Conservation (phyloP, 2,329 filamentous ascomycete species). For the Aspergillus latus region DNA sequence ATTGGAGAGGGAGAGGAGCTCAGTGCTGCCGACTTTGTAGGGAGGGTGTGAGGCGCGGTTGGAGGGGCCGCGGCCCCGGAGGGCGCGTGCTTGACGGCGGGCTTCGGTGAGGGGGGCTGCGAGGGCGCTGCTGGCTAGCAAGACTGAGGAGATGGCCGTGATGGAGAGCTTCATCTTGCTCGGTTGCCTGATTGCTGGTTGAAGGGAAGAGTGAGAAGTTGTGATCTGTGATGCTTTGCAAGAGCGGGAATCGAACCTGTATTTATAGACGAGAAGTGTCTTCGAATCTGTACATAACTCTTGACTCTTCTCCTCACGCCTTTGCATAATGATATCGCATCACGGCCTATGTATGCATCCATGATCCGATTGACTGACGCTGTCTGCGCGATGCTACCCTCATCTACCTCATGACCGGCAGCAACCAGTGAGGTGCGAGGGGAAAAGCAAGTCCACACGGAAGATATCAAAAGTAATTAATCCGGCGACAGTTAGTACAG, state of each 20-base stretch:
- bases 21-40: conserved; percentile 30
- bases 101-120: conserved; percentile 49
- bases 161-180: conserved; percentile 52
- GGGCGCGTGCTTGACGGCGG: conserved; percentile 32
- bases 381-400: background rate
- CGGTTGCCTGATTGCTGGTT: too few relatives aligned
- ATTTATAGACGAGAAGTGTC: background rate
- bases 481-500: background rate
- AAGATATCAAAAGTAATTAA: background rate
- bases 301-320: background rate
- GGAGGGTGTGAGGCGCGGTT: conserved; percentile 32
- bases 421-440: background rate
- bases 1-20: conserved; percentile 34
- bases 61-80: conserved; percentile 26
- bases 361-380: background rate
- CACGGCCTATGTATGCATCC: background rate
- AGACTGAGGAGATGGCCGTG: conserved; percentile 34
- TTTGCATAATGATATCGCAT: background rate
- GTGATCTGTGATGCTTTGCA: background rate
- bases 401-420: background rate
- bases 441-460: background rate
- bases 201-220: background rate
- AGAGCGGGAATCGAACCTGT: background rate
- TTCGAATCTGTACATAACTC: background rate
- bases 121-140: conserved; percentile 45